phyloP scores from a whole-genome alignment of 2,329 filamentous ascomycete genomes.

The Talaromyces sp. region DNA sequence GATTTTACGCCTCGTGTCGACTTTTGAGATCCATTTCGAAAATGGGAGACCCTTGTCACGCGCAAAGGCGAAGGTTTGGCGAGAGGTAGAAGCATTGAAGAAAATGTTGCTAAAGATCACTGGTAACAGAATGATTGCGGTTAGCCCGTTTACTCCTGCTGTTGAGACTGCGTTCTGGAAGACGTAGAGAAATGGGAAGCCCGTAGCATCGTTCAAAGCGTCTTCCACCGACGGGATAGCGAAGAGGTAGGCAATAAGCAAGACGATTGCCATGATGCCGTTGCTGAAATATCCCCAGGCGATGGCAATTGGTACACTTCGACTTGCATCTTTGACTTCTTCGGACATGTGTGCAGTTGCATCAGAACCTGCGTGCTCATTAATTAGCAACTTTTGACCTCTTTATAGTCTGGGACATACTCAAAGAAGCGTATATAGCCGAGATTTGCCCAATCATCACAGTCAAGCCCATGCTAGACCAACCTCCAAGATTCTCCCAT shows the following conservation, averaged over 20 bases:
- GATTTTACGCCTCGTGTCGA: conserved; percentile 37
- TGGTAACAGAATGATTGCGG: conserved; percentile 42
- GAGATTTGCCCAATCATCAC: conserved; percentile 39
- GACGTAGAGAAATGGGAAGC: conserved; percentile 49
- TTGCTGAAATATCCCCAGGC: conserved; percentile 46
- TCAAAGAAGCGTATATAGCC: conserved; percentile 30
- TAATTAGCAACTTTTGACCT: background rate
- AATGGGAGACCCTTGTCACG: conserved; percentile 45
- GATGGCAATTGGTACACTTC: conserved; percentile 47
- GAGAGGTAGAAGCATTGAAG: conserved; percentile 38
- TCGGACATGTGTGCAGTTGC: conserved; percentile 43
- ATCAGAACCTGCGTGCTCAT: conserved; percentile 25
- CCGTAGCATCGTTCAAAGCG: conserved; percentile 41
- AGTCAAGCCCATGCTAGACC: conserved; percentile 34
- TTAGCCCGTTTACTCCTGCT: conserved; percentile 29
- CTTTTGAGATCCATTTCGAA: conserved; percentile 37
- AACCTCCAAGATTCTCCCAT: conserved; percentile 39
- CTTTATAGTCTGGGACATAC: conserved; percentile 13
- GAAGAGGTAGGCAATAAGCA: conserved; percentile 41
- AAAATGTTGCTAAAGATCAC: conserved; percentile 40
- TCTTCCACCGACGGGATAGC: conserved; percentile 29
- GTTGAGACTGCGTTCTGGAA: conserved; percentile 34
- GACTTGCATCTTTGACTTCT: conserved; percentile 47
- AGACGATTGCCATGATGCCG: conserved; percentile 43
- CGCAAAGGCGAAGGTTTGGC: conserved; percentile 44